Evolutionary conservation across 495 filamentous ascomycete genomes (phyloP).

Genomic region (Aspergillus cavernicola): DNA sequence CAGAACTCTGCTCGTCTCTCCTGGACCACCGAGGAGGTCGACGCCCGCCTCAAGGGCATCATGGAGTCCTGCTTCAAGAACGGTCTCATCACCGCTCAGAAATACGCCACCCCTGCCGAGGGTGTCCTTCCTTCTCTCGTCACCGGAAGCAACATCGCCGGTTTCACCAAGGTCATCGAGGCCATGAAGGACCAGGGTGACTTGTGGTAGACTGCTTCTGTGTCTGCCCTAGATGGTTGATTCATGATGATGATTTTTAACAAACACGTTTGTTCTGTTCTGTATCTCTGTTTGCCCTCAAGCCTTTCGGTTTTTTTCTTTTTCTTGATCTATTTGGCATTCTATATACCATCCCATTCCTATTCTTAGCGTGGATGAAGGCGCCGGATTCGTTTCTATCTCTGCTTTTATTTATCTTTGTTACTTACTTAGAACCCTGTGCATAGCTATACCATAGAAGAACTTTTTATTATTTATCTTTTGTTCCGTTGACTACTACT

Average conservation of each 20-base stretch:
- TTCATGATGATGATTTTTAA: not conserved
- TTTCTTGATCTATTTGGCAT: too few relatives aligned
- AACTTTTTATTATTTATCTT: too few relatives aligned
- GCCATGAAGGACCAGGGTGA: constrained; percentile 97
- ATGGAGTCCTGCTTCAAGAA: constrained; percentile 94
- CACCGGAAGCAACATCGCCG: constrained; percentile 93
- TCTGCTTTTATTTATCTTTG: constrained; percentile 2
- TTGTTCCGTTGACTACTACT: too few relatives aligned
- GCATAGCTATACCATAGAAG: constrained; percentile 2
- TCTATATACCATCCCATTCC: too few relatives aligned
- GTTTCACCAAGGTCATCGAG: constrained; percentile 91
- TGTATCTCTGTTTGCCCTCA: not conserved
- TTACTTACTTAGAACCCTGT: constrained; percentile 3
- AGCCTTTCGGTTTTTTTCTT: constrained; percentile 17
- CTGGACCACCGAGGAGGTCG: constrained; percentile 89
- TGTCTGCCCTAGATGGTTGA: not conserved
- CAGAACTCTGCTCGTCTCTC: constrained; percentile 85
- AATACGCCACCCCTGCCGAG: constrained; percentile 72
- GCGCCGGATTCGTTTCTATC: constrained; percentile 33
- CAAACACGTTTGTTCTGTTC: not conserved
- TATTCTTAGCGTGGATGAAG: constrained; percentile 41
- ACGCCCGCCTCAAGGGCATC: constrained; percentile 85
- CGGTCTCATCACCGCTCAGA: constrained; percentile 83
- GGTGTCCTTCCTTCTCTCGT: constrained; percentile 87
- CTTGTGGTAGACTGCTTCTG: constrained; percentile 65